These are phyloP conservation scores for Fusarium transvaalense DNA, from an alignment of 2,329 filamentous ascomycete genomes.

Conservation along the genomic window DNA sequence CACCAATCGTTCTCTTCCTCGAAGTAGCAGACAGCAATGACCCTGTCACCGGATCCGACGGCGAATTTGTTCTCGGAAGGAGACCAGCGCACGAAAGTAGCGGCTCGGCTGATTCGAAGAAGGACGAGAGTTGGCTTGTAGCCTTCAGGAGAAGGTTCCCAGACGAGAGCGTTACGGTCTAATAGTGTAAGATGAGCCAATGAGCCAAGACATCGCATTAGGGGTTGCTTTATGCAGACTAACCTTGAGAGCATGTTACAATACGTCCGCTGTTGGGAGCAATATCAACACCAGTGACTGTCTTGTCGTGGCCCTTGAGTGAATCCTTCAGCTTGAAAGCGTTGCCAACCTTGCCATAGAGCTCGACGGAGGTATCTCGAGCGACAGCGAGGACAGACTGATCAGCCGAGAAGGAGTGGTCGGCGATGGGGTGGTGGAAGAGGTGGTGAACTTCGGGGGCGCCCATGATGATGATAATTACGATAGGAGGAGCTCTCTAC, in stretches of 20 bases:
- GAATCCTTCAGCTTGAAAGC: constrained; percentile 90
- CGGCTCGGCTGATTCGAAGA: constrained; percentile 95
- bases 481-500: constrained; percentile 87
- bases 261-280: constrained; percentile 91
- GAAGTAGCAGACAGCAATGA: constrained; percentile 98
- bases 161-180: constrained; percentile 98
- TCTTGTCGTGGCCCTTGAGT: constrained; percentile 96
- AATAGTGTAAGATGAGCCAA: constrained; percentile 19
- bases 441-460: constrained; percentile 93
- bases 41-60: constrained; percentile 93
- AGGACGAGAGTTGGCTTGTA: constrained; percentile 98
- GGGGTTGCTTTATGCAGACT: constrained; percentile 36
- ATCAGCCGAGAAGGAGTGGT: constrained; percentile 98
- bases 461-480: constrained; percentile 71
- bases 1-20: constrained; percentile 99
- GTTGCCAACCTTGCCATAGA: constrained; percentile 80
- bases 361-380: constrained; percentile 88
- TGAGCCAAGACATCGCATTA: background rate
- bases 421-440: constrained; percentile 95
- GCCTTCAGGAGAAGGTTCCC: constrained; percentile 91
- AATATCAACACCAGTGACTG: constrained; percentile 95
- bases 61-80: constrained; percentile 98
- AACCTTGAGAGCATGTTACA: constrained; percentile 96
- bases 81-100: constrained; percentile 97
- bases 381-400: constrained; percentile 89